Evolutionary conservation across 2,329 filamentous ascomycete genomes (phyloP).

Genomic region (Phaeoacremonium minimum): DNA sequence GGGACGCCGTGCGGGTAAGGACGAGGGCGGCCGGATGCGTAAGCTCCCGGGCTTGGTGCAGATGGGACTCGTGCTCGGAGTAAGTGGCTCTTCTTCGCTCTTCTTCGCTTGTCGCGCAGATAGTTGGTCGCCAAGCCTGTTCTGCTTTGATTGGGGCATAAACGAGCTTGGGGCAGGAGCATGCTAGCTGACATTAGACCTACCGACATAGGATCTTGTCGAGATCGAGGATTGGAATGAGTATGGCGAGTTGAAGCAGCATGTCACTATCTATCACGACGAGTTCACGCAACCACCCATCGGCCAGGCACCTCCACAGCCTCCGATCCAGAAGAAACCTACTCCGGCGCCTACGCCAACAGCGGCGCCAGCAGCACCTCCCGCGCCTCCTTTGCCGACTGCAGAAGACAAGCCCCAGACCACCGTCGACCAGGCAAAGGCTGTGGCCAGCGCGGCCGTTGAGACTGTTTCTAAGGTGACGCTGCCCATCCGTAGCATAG

Average conservation of each 20-base stretch:
- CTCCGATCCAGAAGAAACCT: slow-evolving; percentile 30
- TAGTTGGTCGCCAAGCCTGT: too few relatives aligned
- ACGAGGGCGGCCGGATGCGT: slow-evolving; percentile 53
- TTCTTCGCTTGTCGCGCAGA: too few relatives aligned
- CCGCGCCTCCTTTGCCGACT: slow-evolving; percentile 14
- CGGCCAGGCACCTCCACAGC: slow-evolving; percentile 44
- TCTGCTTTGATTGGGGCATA: too few relatives aligned
- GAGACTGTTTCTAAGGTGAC: too few relatives aligned
- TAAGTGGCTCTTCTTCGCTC: slow-evolving; percentile 42
- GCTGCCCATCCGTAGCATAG: slow-evolving; percentile 48
- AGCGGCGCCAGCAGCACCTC: slow-evolving; percentile 13
- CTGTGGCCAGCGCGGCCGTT: slow-evolving; percentile 12
- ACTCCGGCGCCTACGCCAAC: slow-evolving; percentile 15
- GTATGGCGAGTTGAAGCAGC: slow-evolving; percentile 88
- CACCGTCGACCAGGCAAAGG: slow-evolving; percentile 12
- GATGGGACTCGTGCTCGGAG: slow-evolving; percentile 78
- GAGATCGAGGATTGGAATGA: slow-evolving; percentile 99
- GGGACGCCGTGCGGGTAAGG: slow-evolving; percentile 76
- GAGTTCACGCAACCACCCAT: slow-evolving; percentile 55
- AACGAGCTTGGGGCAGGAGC: too few relatives aligned
- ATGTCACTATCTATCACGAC: slow-evolving; percentile 67
- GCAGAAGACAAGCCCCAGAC: slow-evolving; percentile 11
- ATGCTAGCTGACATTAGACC: too few relatives aligned
- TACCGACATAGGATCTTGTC: slow-evolving; percentile 70
- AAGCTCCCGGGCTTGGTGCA: slow-evolving; percentile 89